phyloP scores from a whole-genome alignment of 495 filamentous ascomycete genomes.

The Xylaria acuta region DNA sequence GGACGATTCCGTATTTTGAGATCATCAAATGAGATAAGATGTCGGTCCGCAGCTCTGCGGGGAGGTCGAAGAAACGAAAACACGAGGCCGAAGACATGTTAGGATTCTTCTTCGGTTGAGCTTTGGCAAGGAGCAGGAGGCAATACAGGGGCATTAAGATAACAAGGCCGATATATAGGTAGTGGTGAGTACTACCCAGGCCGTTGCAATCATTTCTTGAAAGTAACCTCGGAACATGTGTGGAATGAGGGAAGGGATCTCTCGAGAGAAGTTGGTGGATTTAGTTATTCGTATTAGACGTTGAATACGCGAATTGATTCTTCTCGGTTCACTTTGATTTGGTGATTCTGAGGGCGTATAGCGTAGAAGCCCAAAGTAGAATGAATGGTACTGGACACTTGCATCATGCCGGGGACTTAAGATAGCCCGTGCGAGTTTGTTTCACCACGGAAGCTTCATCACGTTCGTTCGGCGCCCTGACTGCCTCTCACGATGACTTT shows the following conservation, averaged over 20 bases:
- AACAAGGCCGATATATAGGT: neutral
- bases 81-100: constrained; percentile 13
- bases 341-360: neutral
- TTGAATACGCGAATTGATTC: neutral
- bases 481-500: neutral
- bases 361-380: constrained; percentile 3
- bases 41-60: constrained; percentile 73
- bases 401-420: neutral
- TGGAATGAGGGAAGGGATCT: neutral
- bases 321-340: constrained; percentile 6
- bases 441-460: neutral
- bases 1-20: constrained; percentile 33
- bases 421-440: neutral
- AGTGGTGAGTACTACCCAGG: neutral
- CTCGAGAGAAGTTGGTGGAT: neutral
- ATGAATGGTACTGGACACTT: neutral
- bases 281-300: neutral
- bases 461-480: neutral
- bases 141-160: neutral
- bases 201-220: neutral
- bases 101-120: neutral
- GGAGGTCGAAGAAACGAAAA: constrained; percentile 66
- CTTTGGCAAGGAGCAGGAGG: neutral
- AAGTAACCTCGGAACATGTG: neutral
- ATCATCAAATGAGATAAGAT: constrained; percentile 61